phyloP scores from a whole-genome alignment of 2,329 filamentous ascomycete species.

The Aspergillus glaucus region DNA sequence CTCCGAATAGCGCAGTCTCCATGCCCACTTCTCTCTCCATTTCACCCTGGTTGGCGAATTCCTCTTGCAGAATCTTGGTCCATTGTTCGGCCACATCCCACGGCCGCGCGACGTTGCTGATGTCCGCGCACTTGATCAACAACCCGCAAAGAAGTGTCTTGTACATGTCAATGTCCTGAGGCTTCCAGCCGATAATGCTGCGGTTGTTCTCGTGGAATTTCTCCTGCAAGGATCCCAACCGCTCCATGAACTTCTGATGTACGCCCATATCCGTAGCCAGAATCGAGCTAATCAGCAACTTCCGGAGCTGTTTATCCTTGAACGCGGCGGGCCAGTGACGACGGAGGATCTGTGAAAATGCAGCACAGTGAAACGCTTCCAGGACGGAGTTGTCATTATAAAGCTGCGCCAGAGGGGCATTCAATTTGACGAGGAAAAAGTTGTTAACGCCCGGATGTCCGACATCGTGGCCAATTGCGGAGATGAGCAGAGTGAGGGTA shows the following conservation, averaged over 20 bases:
- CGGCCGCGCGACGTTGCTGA: constrained; percentile 90
- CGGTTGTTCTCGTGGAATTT: constrained; percentile 63
- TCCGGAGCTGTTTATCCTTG: constrained; percentile 70
- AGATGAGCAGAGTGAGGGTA: constrained; percentile 79
- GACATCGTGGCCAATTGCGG: constrained; percentile 96
- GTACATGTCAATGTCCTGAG: constrained; percentile 67
- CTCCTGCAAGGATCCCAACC: constrained; percentile 71
- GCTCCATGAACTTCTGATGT: constrained; percentile 95
- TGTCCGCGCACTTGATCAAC: constrained; percentile 96
- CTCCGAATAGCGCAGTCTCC: constrained; percentile 74
- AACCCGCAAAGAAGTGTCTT: constrained; percentile 79
- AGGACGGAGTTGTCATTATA: constrained; percentile 97
- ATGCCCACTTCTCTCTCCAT: constrained; percentile 89
- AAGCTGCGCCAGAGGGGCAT: constrained; percentile 85
- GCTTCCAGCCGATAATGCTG: constrained; percentile 65
- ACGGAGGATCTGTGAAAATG: constrained; percentile 90
- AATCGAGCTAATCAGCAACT: constrained; percentile 95
- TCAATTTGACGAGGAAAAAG: constrained; percentile 84
- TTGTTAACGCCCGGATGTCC: constrained; percentile 98
- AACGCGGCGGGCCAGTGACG: constrained; percentile 85
- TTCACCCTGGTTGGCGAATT: constrained; percentile 84
- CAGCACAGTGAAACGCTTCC: constrained; percentile 95
- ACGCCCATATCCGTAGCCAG: constrained; percentile 95
- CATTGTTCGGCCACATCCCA: constrained; percentile 78
- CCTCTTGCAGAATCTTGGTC: constrained; percentile 90